Evolutionary conservation across 306 rosid species (phyloP).

Genomic region (Castanea mollissima): DNA sequence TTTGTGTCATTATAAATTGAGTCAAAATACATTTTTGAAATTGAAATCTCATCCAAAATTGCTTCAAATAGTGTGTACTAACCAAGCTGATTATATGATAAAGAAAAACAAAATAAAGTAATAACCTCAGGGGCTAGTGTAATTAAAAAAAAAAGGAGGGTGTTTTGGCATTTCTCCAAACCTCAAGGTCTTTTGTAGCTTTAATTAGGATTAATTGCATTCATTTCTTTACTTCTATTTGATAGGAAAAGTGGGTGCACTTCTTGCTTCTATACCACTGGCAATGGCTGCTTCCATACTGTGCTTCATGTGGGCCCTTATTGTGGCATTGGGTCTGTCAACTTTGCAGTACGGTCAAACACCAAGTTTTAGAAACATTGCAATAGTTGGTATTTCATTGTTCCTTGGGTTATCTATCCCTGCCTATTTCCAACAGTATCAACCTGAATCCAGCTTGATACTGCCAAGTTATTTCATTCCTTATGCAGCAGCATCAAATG

Average conservation of each 20-base stretch:
- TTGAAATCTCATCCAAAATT: too few species aligned
- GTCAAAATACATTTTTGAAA: too few species aligned
- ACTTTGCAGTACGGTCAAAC: slow-evolving; percentile 72
- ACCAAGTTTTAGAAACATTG: slow-evolving; percentile 75
- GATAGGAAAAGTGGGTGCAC: slow-evolving; percentile 92
- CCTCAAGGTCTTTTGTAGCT: background rate
- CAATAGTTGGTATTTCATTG: slow-evolving; percentile 76
- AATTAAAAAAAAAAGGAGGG: too few species aligned
- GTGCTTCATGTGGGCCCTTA: slow-evolving; percentile 92
- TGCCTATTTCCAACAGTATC: slow-evolving; percentile 89
- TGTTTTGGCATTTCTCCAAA: too few species aligned
- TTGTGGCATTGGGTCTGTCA: slow-evolving; percentile 70
- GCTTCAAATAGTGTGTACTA: too few species aligned
- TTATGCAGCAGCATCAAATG: slow-evolving; percentile 85
- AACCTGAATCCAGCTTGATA: slow-evolving; percentile 58
- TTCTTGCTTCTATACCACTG: slow-evolving; percentile 91
- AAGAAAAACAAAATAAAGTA: too few species aligned
- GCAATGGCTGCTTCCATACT: slow-evolving; percentile 84
- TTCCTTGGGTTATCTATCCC: slow-evolving; percentile 95
- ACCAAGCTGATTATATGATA: too few species aligned
- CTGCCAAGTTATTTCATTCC: slow-evolving; percentile 86
- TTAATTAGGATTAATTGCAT: background rate
- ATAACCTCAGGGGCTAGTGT: too few species aligned
- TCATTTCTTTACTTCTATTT: slow-evolving; percentile 6
- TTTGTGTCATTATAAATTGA: too few species aligned